Evolutionary conservation across 257 asterid species (phyloP), one percentile per base, ranked within the genome.

Genomic region (Solanum rostratum): DNA sequence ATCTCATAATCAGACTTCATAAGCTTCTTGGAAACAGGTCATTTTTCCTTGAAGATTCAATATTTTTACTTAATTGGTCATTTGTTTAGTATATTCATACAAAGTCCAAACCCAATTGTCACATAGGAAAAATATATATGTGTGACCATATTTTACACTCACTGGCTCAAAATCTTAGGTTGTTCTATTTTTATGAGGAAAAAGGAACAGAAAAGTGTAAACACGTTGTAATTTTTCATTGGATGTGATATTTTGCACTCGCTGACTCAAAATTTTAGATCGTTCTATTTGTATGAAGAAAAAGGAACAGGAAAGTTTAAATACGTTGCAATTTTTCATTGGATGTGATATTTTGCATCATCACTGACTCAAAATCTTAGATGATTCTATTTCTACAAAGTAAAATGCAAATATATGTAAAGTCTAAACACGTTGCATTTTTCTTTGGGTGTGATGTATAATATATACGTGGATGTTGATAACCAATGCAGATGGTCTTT

Each of bases 401-500:
- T 30, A 66, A 66, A 66, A 66, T 1, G 1, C 39, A 65, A 0
- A 66, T 33, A 33, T 33, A 33, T 33, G 57, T 7, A 16, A 52
- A 52, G 19, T 53, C 3, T 2, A 53, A 3, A 66, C 43, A 18
- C 78, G 13, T 69, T 39, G 30, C 50, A 12, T 43, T 71, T 71
- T 41, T 41, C 37, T 1, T 43, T 73, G 53, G 55, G 39, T 33
- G 49, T 37, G 50, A 68, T 33, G 49, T 70, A 33, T 33, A 2
- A 55, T 3, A 74, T 24, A 16, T 19, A 15, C 24, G 6, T 20
- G 4, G 49, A 49, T 74, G 37, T 46, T 55, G 30, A 68, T 11
- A 68, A 16, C 2, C 0, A 15, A 16, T 52, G 46, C 85, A 88
- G 90, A 85, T 88, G 90, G 90, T 88, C 90, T 29, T 52, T 88